Evolutionary conservation across 805 yeast species (phyloP), one percentile per base, ranked within the genome.

Genomic region (Cyberlindnera bimundalis): DNA sequence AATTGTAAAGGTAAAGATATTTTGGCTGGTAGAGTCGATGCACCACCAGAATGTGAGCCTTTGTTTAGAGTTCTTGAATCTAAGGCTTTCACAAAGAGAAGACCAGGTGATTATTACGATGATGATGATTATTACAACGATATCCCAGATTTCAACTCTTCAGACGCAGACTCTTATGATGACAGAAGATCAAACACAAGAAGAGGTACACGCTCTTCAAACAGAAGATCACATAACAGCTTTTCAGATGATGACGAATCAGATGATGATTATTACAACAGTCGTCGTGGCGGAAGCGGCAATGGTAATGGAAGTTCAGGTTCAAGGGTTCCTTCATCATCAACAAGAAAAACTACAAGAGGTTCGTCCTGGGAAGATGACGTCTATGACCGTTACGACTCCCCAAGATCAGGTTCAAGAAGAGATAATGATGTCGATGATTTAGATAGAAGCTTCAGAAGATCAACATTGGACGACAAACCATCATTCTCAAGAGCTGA

Each of bases 21-120:
- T 56, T 71, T 91, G 39, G 67, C 82, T 6, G 99, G 99, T 29
- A 76, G 84, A 50, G 86, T 91, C n/a, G 91, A 88, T 35, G 78
- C 96, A 3, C 98, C 98, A 3, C 88, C 96, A 21, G 89, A 84
- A 10, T 84, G 89, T 52, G 97, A 89, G 48, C 75, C 93, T 5
- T 73, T 91, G 49, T 80, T 88, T 78, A 75, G 95, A 55, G 84
- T 91, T 13, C 73, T 91, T 48, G 91, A 89, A 50, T 79, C 93
- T 23, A 75, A 90, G 51, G 96, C 88, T 1, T 93, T 91, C 71
- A 74, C 74, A 48, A 72, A 71, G 60, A 70, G 76, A 58, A 67
- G 72, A 42, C 39, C 53, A 5, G 68, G 68, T 9, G 76, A 68
- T 32, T 53, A 51, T 29, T 71, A 70, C 44, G 76, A 73, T 32